Evolutionary conservation across 306 rosid species (phyloP).

Genomic region (Vicia faba): DNA sequence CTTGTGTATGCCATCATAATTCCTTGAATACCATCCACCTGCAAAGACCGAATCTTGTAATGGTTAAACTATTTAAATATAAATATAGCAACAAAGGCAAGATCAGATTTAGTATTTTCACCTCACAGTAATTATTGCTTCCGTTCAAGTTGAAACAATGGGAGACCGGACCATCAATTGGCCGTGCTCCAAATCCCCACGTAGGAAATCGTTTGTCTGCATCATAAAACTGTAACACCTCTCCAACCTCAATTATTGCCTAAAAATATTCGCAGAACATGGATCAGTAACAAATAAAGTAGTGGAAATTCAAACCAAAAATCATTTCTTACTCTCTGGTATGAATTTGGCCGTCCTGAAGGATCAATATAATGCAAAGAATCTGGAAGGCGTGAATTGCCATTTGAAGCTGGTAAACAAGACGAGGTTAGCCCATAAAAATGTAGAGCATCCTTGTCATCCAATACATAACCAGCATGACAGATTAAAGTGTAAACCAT

Average conservation of each 20-base stretch:
- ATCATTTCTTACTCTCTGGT: slow-evolving; percentile 83
- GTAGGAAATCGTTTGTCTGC: slow-evolving; percentile 93
- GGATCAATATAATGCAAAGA: slow-evolving; percentile 98
- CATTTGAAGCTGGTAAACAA: slow-evolving; percentile 90
- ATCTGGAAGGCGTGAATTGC: slow-evolving; percentile 98
- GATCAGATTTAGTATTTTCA: slow-evolving; percentile 42
- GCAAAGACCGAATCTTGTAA: slow-evolving; percentile 39
- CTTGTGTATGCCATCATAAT: slow-evolving; percentile 94
- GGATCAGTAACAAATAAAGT: slow-evolving; percentile 29
- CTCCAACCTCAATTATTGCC: slow-evolving; percentile 95
- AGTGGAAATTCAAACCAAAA: slow-evolving; percentile 34
- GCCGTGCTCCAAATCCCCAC: slow-evolving; percentile 99
- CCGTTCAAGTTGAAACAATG: slow-evolving; percentile 99
- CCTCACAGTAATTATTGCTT: slow-evolving; percentile 91
- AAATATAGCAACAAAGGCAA: slow-evolving; percentile 39
- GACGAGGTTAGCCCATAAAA: slow-evolving; percentile 35
- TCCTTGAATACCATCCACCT: slow-evolving; percentile 99
- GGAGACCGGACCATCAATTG: slow-evolving; percentile 98
- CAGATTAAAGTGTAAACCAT: slow-evolving; percentile 20
- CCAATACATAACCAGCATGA: slow-evolving; percentile 30
- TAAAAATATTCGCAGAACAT: slow-evolving; percentile 40
- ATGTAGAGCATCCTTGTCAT: slow-evolving; percentile 16
- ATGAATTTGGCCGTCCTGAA: slow-evolving; percentile 92
- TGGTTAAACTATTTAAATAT: slow-evolving; percentile 38
- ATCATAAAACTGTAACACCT: slow-evolving; percentile 92